Percentiles rank a stretch among this genome's conserved stretches.
phyloP scores from a whole-genome alignment of 805 yeast species.

The Candida tammaniensis region DNA sequence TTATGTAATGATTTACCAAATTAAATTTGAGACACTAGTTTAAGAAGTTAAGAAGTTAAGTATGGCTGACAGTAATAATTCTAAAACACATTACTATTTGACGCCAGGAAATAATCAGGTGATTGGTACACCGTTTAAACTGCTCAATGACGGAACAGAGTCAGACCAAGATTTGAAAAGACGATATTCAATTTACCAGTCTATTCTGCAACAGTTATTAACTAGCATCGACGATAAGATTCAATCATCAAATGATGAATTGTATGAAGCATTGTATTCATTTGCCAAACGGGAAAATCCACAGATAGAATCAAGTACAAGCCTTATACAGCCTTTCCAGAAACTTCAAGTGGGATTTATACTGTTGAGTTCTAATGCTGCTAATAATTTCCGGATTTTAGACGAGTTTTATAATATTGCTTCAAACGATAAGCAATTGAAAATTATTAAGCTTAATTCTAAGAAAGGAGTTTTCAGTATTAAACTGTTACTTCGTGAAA shows the following conservation, averaged over 20 bases:
- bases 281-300: slow-evolving; percentile 16
- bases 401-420: slow-evolving; percentile 26
- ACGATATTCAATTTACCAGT: slow-evolving; percentile 2
- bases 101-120: too few species aligned
- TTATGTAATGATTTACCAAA: too few species aligned
- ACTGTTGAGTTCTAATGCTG: slow-evolving; percentile 37
- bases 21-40: too few species aligned
- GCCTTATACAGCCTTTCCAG: slow-evolving; percentile 2
- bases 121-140: too few species aligned
- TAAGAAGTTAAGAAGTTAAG: too few species aligned
- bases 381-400: slow-evolving; percentile 37
- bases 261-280: slow-evolving; percentile 24
- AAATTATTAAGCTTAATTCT: slow-evolving; percentile 26
- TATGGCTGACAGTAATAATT: too few species aligned
- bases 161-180: too few species aligned
- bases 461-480: slow-evolving; percentile 29
- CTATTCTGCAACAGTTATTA: background rate
- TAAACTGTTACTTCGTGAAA: slow-evolving; percentile 31
- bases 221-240: slow-evolving; percentile 4
- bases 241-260: slow-evolving; percentile 25
- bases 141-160: too few species aligned
- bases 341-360: slow-evolving; percentile 33
- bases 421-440: slow-evolving; percentile 13
- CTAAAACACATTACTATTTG: too few species aligned
- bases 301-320: slow-evolving; percentile 2